Percentiles rank a stretch among this genome's conserved stretches.
Conservation (phyloP, 2,329 filamentous ascomycete species). For the Apiospora malaysiana region DNA sequence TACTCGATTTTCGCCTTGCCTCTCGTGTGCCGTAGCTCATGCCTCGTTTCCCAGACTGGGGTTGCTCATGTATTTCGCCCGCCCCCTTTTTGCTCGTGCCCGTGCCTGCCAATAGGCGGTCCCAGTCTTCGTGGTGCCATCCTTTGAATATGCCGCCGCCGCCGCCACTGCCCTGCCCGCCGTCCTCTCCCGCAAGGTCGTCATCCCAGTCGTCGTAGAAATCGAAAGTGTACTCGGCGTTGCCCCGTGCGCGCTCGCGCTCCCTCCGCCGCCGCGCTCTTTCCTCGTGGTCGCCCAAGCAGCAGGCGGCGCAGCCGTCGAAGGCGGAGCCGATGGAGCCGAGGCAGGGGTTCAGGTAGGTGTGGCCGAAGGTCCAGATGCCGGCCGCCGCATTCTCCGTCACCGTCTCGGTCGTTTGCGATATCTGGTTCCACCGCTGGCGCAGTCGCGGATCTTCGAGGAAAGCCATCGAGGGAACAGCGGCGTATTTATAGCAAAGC, state of each 20-base stretch:
- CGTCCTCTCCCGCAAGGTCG: conserved; percentile 49
- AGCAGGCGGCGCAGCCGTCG: conserved; percentile 74
- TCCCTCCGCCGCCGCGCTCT: conserved; percentile 72
- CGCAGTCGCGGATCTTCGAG: conserved; percentile 86
- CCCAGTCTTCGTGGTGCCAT: conserved; percentile 86
- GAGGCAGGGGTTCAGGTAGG: conserved; percentile 84
- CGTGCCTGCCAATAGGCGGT: conserved; percentile 77
- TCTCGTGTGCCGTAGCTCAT: conserved; percentile 89
- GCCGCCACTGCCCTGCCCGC: conserved; percentile 43
- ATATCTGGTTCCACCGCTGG: conserved; percentile 91
- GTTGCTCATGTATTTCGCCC: conserved; percentile 59
- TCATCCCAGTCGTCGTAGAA: conserved; percentile 98
- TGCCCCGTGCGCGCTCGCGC: conserved; percentile 61
- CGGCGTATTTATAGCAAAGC: not conserved
- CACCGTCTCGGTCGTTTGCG: conserved; percentile 86
- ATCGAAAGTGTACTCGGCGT: conserved; percentile 87
- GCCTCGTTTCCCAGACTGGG: conserved; percentile 63
- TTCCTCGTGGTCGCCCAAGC: conserved; percentile 75
- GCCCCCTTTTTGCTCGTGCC: conserved; percentile 41
- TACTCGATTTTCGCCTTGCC: conserved; percentile 50
- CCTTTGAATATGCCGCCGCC: conserved; percentile 66
- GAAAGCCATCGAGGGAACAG: conserved; percentile 55
- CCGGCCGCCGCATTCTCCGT: conserved; percentile 91
- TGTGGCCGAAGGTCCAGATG: conserved; percentile 87
- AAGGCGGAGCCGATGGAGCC: conserved; percentile 69